Base-by-base conservation (phyloP, 2,329 filamentous ascomycete genomes). In the Trichoderma sp. region DNA sequence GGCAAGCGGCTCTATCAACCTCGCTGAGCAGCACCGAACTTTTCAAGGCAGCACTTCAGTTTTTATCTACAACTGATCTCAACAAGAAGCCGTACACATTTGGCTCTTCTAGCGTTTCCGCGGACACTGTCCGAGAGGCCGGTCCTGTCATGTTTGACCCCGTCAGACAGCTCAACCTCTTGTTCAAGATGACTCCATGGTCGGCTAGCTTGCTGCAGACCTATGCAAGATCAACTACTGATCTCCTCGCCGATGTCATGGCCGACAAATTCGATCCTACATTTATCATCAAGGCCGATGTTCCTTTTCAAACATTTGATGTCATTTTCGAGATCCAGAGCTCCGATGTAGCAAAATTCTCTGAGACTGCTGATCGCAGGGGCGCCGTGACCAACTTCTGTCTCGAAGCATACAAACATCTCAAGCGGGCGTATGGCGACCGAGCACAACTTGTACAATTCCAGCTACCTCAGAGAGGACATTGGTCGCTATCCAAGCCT, bases 21-120 rank as follows among this genome's bases (percentile, higher is more conserved):
- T 94, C 94, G 8, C 93, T 98, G 80, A 98, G 93, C 85, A 93
- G 93, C 83, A 97, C 96, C 29, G 96, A 98, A 83, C 88, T 98
- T 62, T 98, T 99, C 89, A 98, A 98, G 84, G 95, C 95, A 3
- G 92, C 93, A 1, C 86, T 99, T n/a, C 96, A 98, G 81, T 97
- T 96, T 79, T 86, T 99, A 21, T 91, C 93, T 1, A 89, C 90
- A 1, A 92, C 90, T 50, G 92, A 98, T 80, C 86, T 98, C 73
- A 87, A 86, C 75, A 92, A 90, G 79, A 93, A 90, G 78, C 91
- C 93, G 0, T 88, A 92, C 41, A 78, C 88, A 1, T 86, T 91
- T 74, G 85, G 81, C 79, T 83, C 81, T 80, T 74, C 80, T 2
- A 81, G 81, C 45, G 75, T 78, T 2, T 80, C 79, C 50, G 53